Evolutionary conservation across 2,329 filamentous ascomycete species (phyloP).

Genomic region (Beauveria scarabaeidicola): DNA sequence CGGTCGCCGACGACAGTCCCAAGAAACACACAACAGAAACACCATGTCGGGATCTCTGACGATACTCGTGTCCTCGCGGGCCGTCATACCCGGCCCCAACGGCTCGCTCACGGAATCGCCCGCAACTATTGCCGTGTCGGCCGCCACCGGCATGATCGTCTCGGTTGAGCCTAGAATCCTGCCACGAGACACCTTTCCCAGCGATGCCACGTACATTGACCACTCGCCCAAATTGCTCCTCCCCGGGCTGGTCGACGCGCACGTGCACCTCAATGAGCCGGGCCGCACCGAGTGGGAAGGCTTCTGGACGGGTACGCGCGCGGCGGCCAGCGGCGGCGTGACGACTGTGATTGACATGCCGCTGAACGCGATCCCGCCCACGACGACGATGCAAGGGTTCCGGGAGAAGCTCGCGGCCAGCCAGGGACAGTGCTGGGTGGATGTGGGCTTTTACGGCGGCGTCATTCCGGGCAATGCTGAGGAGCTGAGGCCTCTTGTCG

Average conservation of each 20-base stretch:
- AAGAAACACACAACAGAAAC: background rate
- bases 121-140: slow-evolving; percentile 75
- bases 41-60: slow-evolving; percentile 38
- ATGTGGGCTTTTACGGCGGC: slow-evolving; percentile 97
- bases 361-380: slow-evolving; percentile 91
- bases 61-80: slow-evolving; percentile 76
- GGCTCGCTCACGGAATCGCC: slow-evolving; percentile 58
- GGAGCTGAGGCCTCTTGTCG: slow-evolving; percentile 71
- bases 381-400: slow-evolving; percentile 76
- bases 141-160: slow-evolving; percentile 73
- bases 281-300: slow-evolving; percentile 98
- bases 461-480: slow-evolving; percentile 81
- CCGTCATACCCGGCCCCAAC: slow-evolving; percentile 65
- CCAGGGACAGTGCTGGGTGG: slow-evolving; percentile 87
- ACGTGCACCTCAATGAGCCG: slow-evolving; percentile 96
- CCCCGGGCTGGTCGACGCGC: slow-evolving; percentile 89
- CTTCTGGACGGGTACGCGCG: slow-evolving; percentile 88
- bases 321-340: slow-evolving; percentile 89
- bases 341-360: slow-evolving; percentile 98
- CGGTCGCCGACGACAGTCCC: background rate
- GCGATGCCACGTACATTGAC: slow-evolving; percentile 66
- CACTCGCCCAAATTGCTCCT: slow-evolving; percentile 78
- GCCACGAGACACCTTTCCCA: slow-evolving; percentile 66
- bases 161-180: slow-evolving; percentile 66
- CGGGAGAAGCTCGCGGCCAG: slow-evolving; percentile 80